phyloP scores from a whole-genome alignment of 202 grass and related monocot genomes.

The Musa balbisiana region DNA sequence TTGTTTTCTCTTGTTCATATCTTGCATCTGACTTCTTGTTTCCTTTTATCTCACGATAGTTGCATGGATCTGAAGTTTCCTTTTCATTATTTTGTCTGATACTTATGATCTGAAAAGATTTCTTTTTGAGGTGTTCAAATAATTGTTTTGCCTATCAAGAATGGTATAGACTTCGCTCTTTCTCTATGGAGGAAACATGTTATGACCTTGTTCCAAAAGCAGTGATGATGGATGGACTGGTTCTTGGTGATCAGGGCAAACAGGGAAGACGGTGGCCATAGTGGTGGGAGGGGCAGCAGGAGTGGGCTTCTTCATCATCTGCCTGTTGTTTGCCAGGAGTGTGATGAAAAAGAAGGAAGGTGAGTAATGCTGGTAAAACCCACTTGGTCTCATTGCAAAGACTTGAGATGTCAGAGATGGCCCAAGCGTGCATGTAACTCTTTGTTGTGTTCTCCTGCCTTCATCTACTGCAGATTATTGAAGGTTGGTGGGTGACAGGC shows the following conservation, averaged over 20 bases:
- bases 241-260: constrained; percentile 42
- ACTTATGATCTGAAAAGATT: not conserved
- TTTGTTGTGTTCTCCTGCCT: not conserved
- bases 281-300: constrained; percentile 80
- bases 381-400: not conserved
- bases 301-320: constrained; percentile 80
- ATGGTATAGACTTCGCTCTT: no score
- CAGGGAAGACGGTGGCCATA: constrained; percentile 87
- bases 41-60: no score
- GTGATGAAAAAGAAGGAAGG: constrained; percentile 82
- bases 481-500: not conserved
- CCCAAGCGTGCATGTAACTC: not conserved
- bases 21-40: no score
- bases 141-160: no score
- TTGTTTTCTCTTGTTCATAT: no score
- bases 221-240: no score
- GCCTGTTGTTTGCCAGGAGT: constrained; percentile 74
- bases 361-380: constrained; percentile 31
- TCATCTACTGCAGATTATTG: not conserved
- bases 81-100: not conserved
- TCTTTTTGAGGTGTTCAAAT: not conserved
- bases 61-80: not conserved
- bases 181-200: no score
- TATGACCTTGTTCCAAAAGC: no score
- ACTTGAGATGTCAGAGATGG: not conserved